Conservation (phyloP, 2,329 filamentous ascomycete genomes). For the Penicillium crustosum region DNA sequence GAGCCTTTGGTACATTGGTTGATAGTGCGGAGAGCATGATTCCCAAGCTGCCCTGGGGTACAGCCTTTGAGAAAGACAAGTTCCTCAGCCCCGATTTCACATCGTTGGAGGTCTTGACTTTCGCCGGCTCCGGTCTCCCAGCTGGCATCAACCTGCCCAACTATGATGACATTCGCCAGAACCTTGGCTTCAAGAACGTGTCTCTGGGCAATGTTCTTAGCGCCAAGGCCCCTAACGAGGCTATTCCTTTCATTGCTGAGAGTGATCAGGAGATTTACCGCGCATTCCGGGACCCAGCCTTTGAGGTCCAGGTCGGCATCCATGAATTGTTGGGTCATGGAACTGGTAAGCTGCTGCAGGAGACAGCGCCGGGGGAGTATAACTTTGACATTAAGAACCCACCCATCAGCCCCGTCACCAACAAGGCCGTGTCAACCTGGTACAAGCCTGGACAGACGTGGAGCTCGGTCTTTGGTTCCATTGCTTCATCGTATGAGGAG, state of each 20-base stretch:
- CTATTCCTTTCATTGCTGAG: conserved; percentile 83
- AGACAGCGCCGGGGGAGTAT: conserved; percentile 75
- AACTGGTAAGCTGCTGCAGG: conserved; percentile 89
- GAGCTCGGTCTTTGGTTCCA: conserved; percentile 85
- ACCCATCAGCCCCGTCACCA: conserved; percentile 75
- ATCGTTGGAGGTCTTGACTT: conserved; percentile 85
- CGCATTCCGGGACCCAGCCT: conserved; percentile 80
- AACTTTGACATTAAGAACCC: conserved; percentile 86
- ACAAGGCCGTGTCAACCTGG: conserved; percentile 77
- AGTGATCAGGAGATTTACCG: conserved; percentile 75
- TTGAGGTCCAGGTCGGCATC: conserved; percentile 93
- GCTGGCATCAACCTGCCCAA: conserved; percentile 61
- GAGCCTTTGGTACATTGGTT: conserved; percentile 82
- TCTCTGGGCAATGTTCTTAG: conserved; percentile 90
- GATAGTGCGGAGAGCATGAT: conserved; percentile 78
- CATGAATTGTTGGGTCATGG: conserved; percentile 89
- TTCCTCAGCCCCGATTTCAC: conserved; percentile 97
- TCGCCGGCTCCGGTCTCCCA: conserved; percentile 64
- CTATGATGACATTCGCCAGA: conserved; percentile 61
- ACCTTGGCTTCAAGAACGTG: conserved; percentile 67
- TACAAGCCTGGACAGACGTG: conserved; percentile 96
- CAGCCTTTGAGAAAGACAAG: conserved; percentile 92
- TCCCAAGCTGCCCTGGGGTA: conserved; percentile 81
- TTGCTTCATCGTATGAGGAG: conserved; percentile 89
- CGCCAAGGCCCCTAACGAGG: conserved; percentile 88